phyloP scores from a whole-genome alignment of 805 yeast species.

The Starmerella powellii region DNA sequence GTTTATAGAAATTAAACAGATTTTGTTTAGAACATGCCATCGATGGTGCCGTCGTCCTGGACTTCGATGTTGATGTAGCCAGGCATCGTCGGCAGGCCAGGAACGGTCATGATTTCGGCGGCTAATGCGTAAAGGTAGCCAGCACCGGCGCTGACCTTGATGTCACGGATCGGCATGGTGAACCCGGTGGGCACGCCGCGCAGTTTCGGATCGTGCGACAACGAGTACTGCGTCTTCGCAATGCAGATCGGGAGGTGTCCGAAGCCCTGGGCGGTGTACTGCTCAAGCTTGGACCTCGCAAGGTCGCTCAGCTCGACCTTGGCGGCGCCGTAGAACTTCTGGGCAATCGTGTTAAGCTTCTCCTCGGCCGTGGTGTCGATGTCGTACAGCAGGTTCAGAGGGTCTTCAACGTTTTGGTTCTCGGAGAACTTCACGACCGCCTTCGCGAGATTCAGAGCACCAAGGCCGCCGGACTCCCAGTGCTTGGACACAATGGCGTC shows the following conservation, averaged over 20 bases:
- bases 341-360: slow-evolving; percentile 67
- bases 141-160: slow-evolving; percentile 90
- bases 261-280: slow-evolving; percentile 77
- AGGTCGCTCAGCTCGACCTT: slow-evolving; percentile 69
- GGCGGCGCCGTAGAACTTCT: slow-evolving; percentile 86
- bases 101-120: slow-evolving; percentile 93
- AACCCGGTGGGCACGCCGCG: slow-evolving; percentile 94
- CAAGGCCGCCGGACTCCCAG: slow-evolving; percentile 92
- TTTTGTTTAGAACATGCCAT: slow-evolving; percentile 61
- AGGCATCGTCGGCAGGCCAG: slow-evolving; percentile 90
- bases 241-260: slow-evolving; percentile 87
- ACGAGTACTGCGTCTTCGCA: slow-evolving; percentile 94
- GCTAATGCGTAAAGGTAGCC: slow-evolving; percentile 94
- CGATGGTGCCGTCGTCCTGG: slow-evolving; percentile 81
- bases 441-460: slow-evolving; percentile 72
- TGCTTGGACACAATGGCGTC: slow-evolving; percentile 86
- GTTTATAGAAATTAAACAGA: neutral
- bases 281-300: slow-evolving; percentile 70
- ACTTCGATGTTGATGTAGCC: slow-evolving; percentile 97
- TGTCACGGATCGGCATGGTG: slow-evolving; percentile 86
- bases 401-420: slow-evolving; percentile 32
- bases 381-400: slow-evolving; percentile 51
- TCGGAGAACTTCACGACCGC: slow-evolving; percentile 66
- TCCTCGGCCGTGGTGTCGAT: slow-evolving; percentile 59
- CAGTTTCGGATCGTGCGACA: slow-evolving; percentile 84